These are phyloP conservation scores for Cubamyces lactineus DNA, from an alignment of 768 basidiomycete species.

Conservation along the genomic window DNA sequence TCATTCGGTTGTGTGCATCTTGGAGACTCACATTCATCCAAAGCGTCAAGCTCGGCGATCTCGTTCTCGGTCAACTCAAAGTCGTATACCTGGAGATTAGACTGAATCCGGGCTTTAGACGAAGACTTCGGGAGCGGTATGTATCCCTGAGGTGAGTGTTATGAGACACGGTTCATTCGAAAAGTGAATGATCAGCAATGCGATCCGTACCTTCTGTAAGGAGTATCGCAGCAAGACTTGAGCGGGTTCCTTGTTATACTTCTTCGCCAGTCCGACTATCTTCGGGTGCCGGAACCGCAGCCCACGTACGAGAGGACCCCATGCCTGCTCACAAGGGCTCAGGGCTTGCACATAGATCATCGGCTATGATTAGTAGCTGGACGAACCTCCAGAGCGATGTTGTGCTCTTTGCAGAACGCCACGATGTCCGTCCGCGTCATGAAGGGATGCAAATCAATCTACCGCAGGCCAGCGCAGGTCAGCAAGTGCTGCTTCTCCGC, in stretches of 20 bases:
- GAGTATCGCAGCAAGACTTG: constrained; percentile 73
- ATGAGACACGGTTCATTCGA: neutral
- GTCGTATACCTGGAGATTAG: constrained; percentile 65
- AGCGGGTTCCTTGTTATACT: constrained; percentile 59
- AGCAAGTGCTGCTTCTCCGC: neutral
- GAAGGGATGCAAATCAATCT: constrained; percentile 69
- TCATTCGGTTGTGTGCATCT: neutral
- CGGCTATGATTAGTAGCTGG: no score
- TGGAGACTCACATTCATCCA: constrained; percentile 54
- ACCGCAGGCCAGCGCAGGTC: neutral
- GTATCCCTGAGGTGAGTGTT: constrained; percentile 45
- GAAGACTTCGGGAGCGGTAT: constrained; percentile 70
- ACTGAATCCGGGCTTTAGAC: constrained; percentile 52
- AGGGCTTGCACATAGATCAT: neutral
- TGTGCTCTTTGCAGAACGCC: constrained; percentile 55
- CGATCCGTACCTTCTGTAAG: constrained; percentile 66
- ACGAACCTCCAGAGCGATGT: constrained; percentile 62
- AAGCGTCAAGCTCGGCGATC: constrained; percentile 50
- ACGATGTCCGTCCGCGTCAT: constrained; percentile 69
- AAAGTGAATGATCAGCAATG: neutral
- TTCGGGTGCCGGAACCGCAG: constrained; percentile 63
- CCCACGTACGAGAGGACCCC: constrained; percentile 72
- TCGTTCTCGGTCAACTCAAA: constrained; percentile 58
- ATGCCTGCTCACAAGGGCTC: constrained; percentile 48
- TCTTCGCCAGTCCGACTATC: constrained; percentile 50